Evolutionary conservation across 352 stramenopile genomes (phyloP), one percentile per base, ranked within the genome.

Genomic region (Pythium periplocum): DNA sequence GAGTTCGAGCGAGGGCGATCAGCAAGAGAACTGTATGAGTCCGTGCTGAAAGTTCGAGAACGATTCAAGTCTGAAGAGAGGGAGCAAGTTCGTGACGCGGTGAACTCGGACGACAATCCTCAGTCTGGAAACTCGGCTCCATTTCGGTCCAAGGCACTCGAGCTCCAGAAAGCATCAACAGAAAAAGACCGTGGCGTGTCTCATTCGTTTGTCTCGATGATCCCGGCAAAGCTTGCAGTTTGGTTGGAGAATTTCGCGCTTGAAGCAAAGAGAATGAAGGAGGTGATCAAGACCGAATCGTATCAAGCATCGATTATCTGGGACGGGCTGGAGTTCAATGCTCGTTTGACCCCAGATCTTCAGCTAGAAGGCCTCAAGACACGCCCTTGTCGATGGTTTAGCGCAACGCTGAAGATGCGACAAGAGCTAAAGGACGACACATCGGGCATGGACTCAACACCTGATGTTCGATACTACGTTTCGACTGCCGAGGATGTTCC

Each of bases 121-220:
- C 33, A 45, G 17, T 11, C 9, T 48, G 43, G 43, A 31, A 30
- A 30, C 17, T 11, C 9, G 43, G 43, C 43, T 31, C 17, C 43
- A 11, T 48, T 30, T 48, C 51, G 43, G 10, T 54, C 49, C 7
- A 60, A 62, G 10, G 47, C 55, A 4, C 63, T 82, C 37, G 47
- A 53, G 3, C 65, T 87, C 6, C 55, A 70, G 31, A 84, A 70
- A 45, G 79, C 73, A 0, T 55, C 53, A 34, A 59, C 71, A n/a
- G 67, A 57, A 10, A 60, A 31, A 43, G 82, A 92, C 37, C 87
- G 86, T 49, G 79, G 78, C 17, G 75, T 83, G 6, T 81, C 82
- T 1, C 79, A 92, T 58, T 90, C 82, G 9, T 92, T 92, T 50
- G 89, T 85, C 57, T 79, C 82, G 11, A 76, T 84, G 59, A 73